phyloP scores from a whole-genome alignment of 2,329 filamentous ascomycete genomes.

The Fusarium circinatum region DNA sequence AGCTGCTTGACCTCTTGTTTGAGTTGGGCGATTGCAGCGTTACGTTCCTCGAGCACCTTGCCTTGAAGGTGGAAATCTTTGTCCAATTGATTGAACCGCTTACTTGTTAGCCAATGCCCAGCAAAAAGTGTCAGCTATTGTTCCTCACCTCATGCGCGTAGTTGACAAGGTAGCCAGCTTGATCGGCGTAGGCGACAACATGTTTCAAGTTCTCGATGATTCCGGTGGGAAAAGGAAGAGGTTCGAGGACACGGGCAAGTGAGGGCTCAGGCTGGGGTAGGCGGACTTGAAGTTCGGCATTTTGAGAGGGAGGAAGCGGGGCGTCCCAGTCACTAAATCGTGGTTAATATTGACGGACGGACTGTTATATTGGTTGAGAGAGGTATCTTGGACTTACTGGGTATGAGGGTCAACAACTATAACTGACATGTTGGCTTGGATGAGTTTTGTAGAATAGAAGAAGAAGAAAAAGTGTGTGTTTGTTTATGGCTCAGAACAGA shows the following conservation, averaged over 20 bases:
- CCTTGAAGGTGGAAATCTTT: background rate
- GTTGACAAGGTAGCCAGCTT: constrained; percentile 12
- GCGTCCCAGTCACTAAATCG: background rate
- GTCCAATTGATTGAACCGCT: background rate
- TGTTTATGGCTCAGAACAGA: too few species aligned
- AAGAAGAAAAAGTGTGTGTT: background rate
- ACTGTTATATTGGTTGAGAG: fast-evolving
- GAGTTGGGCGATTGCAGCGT: background rate
- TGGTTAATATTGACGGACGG: background rate
- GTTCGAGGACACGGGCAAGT: constrained; percentile 7
- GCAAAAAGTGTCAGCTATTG: fast-evolving
- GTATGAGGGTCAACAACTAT: background rate
- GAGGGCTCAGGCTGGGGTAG: constrained; percentile 11
- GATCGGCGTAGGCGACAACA: constrained; percentile 19
- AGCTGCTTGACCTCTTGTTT: background rate
- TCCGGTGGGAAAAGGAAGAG: constrained; percentile 24
- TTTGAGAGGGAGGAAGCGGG: background rate
- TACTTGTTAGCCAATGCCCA: background rate
- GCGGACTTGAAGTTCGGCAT: constrained; percentile 18
- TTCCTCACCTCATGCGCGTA: background rate
- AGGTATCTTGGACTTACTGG: constrained; percentile 9
- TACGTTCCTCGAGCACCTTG: background rate
- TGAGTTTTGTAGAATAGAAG: too few species aligned
- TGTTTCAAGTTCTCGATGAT: constrained; percentile 27
- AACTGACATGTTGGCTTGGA: background rate